Base-by-base conservation (phyloP, 179 eudicot genomes). In the Actinidia polygama region DNA sequence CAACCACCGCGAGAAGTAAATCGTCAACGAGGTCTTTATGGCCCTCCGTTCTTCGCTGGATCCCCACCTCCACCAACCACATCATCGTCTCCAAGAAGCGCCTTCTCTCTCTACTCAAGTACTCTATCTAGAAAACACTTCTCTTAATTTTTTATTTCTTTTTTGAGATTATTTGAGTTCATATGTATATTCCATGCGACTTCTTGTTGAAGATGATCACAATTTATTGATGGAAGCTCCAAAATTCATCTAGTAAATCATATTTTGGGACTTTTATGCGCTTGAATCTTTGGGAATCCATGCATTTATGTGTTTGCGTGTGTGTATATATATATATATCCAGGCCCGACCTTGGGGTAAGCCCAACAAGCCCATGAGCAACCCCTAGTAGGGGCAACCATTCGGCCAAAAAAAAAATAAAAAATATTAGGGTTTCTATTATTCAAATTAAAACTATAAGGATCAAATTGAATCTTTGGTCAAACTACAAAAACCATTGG, bases 41-140 rank as follows among this genome's bases (percentile, higher is more conserved):
- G 96, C 92, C 92, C 10, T 88, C 94, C 77, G 91, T 88, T 66
- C 86, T 94, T 40, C 91, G 97, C 9, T 96, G 99, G 99, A 93
- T 92, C 53, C 99, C 99, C 36, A 91, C 98, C 59, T 96, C 99
- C 80, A 92, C 95, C 80, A 95, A 93, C 46, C 96, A 93, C 24
- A 93, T 94, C 91, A 91, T 96, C 83, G 94, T 94, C 55, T 89
- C 99, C 58, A 98, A 96, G 79, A 91, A 94, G 73, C 97, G 98
- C 79, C 98, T 96, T 12, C 96, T 96, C 54, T 93, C 98, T n/a
- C 70, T 95, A 51, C 91, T 96, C 89, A 96, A 87, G 99, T 96
- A 87, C 19, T n/a, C 10, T 26, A 23, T 24, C 4, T 49, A n/a
- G n/a, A n/a, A n/a, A n/a, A n/a, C 49, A 24, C 53, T 71, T 2